phyloP scores from a whole-genome alignment of 2,329 filamentous ascomycete genomes.

The Colletotrichum lindemuthianum region DNA sequence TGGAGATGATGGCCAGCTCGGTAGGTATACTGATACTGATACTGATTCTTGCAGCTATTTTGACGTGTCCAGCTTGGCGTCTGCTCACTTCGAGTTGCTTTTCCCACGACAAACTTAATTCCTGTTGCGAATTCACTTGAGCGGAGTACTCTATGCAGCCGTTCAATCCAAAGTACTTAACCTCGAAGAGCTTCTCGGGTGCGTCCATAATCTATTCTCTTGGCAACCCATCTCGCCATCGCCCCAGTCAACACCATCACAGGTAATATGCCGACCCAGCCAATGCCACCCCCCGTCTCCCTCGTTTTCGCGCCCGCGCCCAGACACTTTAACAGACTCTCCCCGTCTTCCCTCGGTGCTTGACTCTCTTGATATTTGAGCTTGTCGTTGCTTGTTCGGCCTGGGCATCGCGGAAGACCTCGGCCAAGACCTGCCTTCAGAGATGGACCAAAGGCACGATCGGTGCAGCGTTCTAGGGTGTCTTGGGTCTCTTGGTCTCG shows the following conservation, averaged over 20 bases:
- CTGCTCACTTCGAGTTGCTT: no score
- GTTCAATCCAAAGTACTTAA: no score
- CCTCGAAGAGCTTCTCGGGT: no score
- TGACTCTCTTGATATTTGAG: slow-evolving; percentile 12
- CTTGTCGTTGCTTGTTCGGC: slow-evolving; percentile 27
- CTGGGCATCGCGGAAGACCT: slow-evolving; percentile 20
- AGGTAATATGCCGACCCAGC: no score
- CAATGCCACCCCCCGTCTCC: neutral
- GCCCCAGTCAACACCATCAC: neutral
- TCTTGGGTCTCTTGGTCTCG: slow-evolving; percentile 23
- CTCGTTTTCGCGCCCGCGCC: slow-evolving; percentile 1
- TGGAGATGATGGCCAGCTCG: no score
- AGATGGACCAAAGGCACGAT: neutral
- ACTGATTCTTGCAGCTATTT: neutral
- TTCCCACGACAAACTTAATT: no score
- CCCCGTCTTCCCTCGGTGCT: no score
- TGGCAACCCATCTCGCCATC: neutral
- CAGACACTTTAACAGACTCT: neutral
- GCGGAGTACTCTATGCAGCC: no score
- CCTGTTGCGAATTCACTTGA: no score
- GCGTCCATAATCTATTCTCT: neutral
- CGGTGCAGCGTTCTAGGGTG: neutral
- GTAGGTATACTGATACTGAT: no score
- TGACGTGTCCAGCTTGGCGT: slow-evolving; percentile 3
- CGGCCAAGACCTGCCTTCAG: slow-evolving; percentile 1